Evolutionary conservation across 768 basidiomycete genomes (phyloP).

Genomic region (Artomyces pyxidatus): DNA sequence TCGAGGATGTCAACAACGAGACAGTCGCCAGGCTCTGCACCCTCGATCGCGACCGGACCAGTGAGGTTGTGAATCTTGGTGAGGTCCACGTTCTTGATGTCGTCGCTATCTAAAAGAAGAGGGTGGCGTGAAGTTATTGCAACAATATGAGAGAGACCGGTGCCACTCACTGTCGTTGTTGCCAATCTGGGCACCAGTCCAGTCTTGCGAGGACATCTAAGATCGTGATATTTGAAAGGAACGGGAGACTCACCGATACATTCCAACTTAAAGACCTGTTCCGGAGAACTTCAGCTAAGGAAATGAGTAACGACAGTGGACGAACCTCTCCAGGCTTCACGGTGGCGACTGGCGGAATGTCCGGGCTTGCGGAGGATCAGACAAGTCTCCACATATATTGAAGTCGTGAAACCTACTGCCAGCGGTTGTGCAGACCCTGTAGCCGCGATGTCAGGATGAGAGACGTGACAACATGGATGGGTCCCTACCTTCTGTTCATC

Average conservation of each 20-base stretch:
- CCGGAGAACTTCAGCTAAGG: too few relatives aligned
- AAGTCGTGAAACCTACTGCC: slow-evolving; percentile 45
- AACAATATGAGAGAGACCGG: not conserved
- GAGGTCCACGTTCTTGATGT: slow-evolving; percentile 57
- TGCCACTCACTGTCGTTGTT: slow-evolving; percentile 55
- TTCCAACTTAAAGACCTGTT: slow-evolving; percentile 63
- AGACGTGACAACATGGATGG: not conserved
- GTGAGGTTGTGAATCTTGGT: slow-evolving; percentile 67
- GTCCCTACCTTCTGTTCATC: slow-evolving; percentile 47
- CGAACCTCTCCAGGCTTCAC: slow-evolving; percentile 54
- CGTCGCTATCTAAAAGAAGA: slow-evolving; percentile 52
- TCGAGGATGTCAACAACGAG: slow-evolving; percentile 77
- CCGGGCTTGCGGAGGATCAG: slow-evolving; percentile 33
- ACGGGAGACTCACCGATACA: slow-evolving; percentile 43
- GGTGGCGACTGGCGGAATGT: slow-evolving; percentile 52
- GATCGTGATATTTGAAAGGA: not conserved
- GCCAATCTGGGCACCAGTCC: slow-evolving; percentile 75
- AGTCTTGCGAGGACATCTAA: slow-evolving; percentile 39
- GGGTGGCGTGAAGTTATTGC: not conserved
- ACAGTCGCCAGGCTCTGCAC: slow-evolving; percentile 72
- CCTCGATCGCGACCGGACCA: slow-evolving; percentile 67
- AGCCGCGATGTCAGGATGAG: not conserved
- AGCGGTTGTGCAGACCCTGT: slow-evolving; percentile 62
- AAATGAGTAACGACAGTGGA: not conserved
- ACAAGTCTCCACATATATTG: not conserved